Evolutionary conservation across 2,329 filamentous ascomycete genomes (phyloP), one percentile per base, ranked within the genome.

Genomic region (Neofusicoccum kwambonambiense): DNA sequence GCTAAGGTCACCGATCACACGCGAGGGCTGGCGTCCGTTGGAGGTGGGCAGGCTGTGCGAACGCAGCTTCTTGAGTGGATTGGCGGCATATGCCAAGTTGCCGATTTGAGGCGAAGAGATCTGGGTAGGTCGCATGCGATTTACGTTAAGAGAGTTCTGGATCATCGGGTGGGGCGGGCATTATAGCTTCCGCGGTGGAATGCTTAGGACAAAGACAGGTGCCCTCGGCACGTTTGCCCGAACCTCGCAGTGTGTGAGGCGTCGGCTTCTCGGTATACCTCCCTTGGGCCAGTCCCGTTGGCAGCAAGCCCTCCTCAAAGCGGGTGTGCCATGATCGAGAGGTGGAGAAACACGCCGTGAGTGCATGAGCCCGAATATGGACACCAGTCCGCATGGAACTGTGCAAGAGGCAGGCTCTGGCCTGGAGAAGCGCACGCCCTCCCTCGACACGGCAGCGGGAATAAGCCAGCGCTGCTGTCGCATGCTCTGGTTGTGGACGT

Each of bases 191-290:
- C 54, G 22, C 19, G 39, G 22, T 39, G 56, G 56, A 60, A 47
- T 60, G 56, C 41, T 47, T 17, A 60, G 39, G 31, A 60, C 56
- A 47, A 60, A 60, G 56, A 60, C 56, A 47, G 31, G 41, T 35
- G 15, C 42, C 37, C 56, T 47, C 31, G 41, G 56, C 56, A 60
- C 17, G 15, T 47, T 37, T 19, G 15, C 56, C 42, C 11, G 56
- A 41, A 35, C 31, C n/a, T 27, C 31, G 31, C 41, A 4, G 37
- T 60, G 27, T 60, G 56, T 60, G 35, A 47, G 56, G 47, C 41
- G 42, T 37, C 35, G 17, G 11, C 37, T 12, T 9, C 37, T 11
- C 27, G 27, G 27, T 5, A 31, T 7, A 11, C 37, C 2, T 39
- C 37, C 37, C 37, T 41, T 19, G 34, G n/a, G 19, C 4, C 37